Evolutionary conservation across 169 alveolate species (phyloP).

Genomic region (Cryptosporidium baileyi): DNA sequence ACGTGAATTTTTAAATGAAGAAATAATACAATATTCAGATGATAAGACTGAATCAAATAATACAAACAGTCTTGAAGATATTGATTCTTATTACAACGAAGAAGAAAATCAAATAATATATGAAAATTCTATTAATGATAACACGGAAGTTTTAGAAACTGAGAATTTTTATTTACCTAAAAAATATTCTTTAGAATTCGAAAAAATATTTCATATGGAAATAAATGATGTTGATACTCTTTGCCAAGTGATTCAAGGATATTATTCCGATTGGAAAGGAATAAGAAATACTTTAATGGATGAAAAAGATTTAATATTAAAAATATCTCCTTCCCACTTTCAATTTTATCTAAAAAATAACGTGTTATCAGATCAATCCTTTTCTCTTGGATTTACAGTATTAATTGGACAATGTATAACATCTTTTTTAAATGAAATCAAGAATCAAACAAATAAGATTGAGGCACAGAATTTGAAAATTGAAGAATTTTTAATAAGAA

Average conservation of each 20-base stretch:
- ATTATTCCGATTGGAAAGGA: conserved; percentile 44
- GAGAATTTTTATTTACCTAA: neutral
- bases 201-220: conserved; percentile 40
- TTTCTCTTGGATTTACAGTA: conserved; percentile 54
- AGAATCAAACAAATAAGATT: neutral
- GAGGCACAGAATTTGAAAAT: neutral
- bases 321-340: conserved; percentile 8
- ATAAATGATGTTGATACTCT: conserved; percentile 11
- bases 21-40: neutral
- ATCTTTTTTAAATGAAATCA: conserved; percentile 12
- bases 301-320: conserved; percentile 24
- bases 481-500: neutral
- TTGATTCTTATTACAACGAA: no score
- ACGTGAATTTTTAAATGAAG: neutral
- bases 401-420: conserved; percentile 37
- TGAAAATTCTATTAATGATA: no score
- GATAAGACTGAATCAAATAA: neutral
- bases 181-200: neutral
- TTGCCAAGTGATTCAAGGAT: conserved; percentile 14
- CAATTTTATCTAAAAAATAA: neutral
- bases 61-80: no score
- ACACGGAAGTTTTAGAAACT: no score
- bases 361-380: neutral
- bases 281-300: conserved; percentile 8
- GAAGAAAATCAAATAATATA: no score